Conservation (phyloP, 129 eudicot genomes). For the Flaveria sonorensis region DNA sequence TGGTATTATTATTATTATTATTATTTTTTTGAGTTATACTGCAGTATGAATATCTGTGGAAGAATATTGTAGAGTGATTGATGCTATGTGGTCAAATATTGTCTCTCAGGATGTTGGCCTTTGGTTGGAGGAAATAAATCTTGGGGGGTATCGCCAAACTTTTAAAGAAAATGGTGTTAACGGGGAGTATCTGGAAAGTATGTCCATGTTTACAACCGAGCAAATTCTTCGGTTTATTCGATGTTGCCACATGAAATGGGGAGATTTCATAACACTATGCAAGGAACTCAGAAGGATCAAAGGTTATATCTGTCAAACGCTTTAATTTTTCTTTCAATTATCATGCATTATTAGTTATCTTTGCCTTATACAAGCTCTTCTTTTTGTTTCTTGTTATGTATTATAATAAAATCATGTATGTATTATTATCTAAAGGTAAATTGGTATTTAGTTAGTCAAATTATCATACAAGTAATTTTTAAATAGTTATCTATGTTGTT, state of each 20-base stretch:
- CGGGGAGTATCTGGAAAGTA: constrained; percentile 93
- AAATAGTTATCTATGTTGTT: not conserved
- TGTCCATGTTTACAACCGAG: constrained; percentile 93
- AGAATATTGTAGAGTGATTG: not conserved
- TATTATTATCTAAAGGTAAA: too few relatives aligned
- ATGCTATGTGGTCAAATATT: constrained; percentile 18
- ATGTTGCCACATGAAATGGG: constrained; percentile 98
- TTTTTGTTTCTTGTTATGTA: too few relatives aligned
- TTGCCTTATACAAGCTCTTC: not conserved
- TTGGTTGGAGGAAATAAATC: constrained; percentile 89
- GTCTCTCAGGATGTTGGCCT: constrained; percentile 75
- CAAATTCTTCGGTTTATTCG: constrained; percentile 90
- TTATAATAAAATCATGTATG: too few relatives aligned
- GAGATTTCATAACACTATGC: constrained; percentile 91
- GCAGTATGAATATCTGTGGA: not conserved
- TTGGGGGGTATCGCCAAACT: constrained; percentile 67
- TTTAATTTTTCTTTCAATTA: not conserved
- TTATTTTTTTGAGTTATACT: not conserved
- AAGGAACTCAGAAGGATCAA: constrained; percentile 90
- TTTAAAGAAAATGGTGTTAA: constrained; percentile 87
- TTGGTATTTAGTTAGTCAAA: too few relatives aligned
- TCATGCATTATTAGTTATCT: not conserved
- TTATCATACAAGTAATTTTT: too few relatives aligned
- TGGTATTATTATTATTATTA: not conserved
- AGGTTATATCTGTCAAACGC: constrained; percentile 46